phyloP scores from a whole-genome alignment of 495 filamentous ascomycete genomes.

The Xylaria nigripes region DNA sequence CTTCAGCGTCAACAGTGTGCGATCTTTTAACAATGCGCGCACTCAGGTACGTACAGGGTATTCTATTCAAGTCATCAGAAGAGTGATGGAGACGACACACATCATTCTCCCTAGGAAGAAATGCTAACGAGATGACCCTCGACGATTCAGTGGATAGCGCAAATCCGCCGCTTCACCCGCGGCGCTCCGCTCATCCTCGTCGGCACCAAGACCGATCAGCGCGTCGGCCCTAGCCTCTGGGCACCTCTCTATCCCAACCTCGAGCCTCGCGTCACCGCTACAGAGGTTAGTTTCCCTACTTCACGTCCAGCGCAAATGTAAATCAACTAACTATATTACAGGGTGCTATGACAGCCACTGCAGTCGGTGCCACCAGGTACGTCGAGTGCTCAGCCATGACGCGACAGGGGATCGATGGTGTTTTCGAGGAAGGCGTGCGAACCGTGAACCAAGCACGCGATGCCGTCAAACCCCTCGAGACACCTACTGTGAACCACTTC shows the following conservation, averaged over 20 bases:
- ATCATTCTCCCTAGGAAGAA: background rate
- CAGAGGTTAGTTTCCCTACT: constrained; percentile 7
- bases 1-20: constrained; percentile 14
- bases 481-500: background rate
- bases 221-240: constrained; percentile 9
- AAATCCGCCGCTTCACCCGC: constrained; percentile 17
- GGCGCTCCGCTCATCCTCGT: constrained; percentile 18
- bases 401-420: constrained; percentile 16
- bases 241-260: constrained; percentile 13
- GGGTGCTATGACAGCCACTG: constrained; percentile 3
- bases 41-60: constrained; percentile 12
- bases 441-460: constrained; percentile 12
- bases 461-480: constrained; percentile 3
- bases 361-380: constrained; percentile 15
- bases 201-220: constrained; percentile 22
- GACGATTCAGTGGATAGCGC: constrained; percentile 15
- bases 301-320: background rate
- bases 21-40: constrained; percentile 8
- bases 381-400: constrained; percentile 24
- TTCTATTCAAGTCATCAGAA: too few relatives aligned
- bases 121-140: constrained; percentile 3
- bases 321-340: background rate
- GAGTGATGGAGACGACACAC: background rate
- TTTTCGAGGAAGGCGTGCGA: constrained; percentile 19
- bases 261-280: constrained; percentile 1